These are phyloP conservation scores for Fusarium lyarnte DNA, from an alignment of 2,329 filamentous ascomycete species.

Conservation along the genomic window DNA sequence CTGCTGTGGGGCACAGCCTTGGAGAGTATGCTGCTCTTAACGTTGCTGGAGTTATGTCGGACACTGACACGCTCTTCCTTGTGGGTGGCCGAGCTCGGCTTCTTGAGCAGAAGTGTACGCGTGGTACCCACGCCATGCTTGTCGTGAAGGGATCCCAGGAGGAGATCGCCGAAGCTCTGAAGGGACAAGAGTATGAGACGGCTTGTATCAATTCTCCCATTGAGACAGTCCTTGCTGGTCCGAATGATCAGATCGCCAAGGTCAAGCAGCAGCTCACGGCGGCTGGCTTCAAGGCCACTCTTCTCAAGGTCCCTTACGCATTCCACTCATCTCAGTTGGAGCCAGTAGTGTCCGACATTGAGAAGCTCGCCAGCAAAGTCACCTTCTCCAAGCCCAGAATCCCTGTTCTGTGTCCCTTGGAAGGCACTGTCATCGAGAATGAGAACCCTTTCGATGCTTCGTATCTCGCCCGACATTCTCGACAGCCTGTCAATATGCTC, in stretches of 20 bases:
- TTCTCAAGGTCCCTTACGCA: constrained; percentile 49
- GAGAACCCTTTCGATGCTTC: constrained; percentile 6
- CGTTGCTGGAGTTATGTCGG: constrained; percentile 70
- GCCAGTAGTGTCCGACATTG: constrained; percentile 59
- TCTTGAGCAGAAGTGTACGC: constrained; percentile 63
- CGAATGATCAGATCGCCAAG: constrained; percentile 8
- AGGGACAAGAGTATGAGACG: constrained; percentile 45
- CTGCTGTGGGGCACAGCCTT: constrained; percentile 59
- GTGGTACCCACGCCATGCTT: constrained; percentile 48
- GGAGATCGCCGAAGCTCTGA: constrained; percentile 8
- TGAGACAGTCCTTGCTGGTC: constrained; percentile 62
- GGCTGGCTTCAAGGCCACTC: constrained; percentile 44
- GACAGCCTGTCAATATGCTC: constrained; percentile 33
- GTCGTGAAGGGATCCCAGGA: constrained; percentile 41
- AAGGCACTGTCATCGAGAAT: constrained; percentile 18
- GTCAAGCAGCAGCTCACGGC: constrained; percentile 9
- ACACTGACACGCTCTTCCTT: constrained; percentile 68
- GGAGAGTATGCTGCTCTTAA: constrained; percentile 57
- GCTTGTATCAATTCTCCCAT: constrained; percentile 72
- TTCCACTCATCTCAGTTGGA: constrained; percentile 53
- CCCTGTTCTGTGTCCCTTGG: constrained; percentile 19
- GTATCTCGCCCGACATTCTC: constrained; percentile 26
- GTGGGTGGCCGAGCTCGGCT: constrained; percentile 68
- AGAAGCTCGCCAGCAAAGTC: constrained; percentile 32
- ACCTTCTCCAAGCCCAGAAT: constrained; percentile 10